phyloP scores from a whole-genome alignment of 495 filamentous ascomycete species.

The Usnea hakonensis region DNA sequence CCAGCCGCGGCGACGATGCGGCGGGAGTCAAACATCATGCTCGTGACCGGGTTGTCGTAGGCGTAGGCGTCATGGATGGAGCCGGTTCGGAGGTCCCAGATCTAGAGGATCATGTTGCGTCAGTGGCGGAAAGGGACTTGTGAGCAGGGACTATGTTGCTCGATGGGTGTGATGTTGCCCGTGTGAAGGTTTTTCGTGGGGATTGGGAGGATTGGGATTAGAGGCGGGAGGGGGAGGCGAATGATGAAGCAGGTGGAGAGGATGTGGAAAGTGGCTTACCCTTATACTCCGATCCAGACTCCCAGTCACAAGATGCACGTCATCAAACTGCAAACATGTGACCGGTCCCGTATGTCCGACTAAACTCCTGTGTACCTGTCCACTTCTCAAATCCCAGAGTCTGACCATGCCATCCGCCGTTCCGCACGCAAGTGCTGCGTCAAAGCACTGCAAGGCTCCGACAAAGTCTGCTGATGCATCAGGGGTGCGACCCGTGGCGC shows the following conservation, averaged over 20 bases:
- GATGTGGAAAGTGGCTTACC: constrained; percentile 48
- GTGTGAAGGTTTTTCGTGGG: no score
- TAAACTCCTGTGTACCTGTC: constrained; percentile 90
- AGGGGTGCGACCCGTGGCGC: constrained; percentile 46
- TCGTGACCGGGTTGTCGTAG: constrained; percentile 86
- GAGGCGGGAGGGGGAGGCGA: background rate
- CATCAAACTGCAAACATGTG: constrained; percentile 93
- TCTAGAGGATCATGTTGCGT: constrained; percentile 49
- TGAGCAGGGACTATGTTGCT: background rate
- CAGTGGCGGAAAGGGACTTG: background rate
- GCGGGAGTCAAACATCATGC: constrained; percentile 94
- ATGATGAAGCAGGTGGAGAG: background rate
- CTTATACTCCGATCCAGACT: constrained; percentile 89
- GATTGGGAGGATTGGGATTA: background rate
- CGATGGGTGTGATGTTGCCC: background rate
- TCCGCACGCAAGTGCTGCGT: constrained; percentile 93
- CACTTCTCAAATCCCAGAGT: constrained; percentile 92
- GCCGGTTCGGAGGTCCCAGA: constrained; percentile 96
- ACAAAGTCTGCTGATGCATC: constrained; percentile 84
- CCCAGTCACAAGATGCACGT: constrained; percentile 89
- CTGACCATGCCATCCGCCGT: constrained; percentile 97
- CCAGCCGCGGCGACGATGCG: constrained; percentile 87
- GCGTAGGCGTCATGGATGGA: constrained; percentile 95
- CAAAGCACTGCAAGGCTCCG: constrained; percentile 90
- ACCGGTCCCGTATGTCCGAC: constrained; percentile 96